These are phyloP conservation scores for Yarrowia keelungensis DNA, from an alignment of 805 yeast genomes.

Conservation along the genomic window DNA sequence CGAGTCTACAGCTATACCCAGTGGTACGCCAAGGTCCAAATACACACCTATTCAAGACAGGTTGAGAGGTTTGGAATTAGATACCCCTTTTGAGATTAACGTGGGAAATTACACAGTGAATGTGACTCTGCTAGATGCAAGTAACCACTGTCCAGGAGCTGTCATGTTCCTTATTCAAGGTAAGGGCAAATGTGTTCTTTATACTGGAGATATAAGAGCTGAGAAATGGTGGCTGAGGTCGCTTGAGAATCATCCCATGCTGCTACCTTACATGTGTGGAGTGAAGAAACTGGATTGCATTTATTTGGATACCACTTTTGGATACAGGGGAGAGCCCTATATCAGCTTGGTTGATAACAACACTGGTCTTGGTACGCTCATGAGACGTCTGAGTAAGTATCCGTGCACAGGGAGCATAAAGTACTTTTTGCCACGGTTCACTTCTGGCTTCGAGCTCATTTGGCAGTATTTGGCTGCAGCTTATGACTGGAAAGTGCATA, in stretches of 20 bases:
- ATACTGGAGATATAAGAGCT: slow-evolving; percentile 34
- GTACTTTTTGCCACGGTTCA: slow-evolving; percentile 20
- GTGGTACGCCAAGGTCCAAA: slow-evolving; percentile 2
- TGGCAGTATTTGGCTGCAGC: slow-evolving; percentile 34
- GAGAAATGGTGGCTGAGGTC: slow-evolving; percentile 35
- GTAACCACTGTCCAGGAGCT: slow-evolving; percentile 38
- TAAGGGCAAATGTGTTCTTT: slow-evolving; percentile 2
- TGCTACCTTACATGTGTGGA: slow-evolving; percentile 24
- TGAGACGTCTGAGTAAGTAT: neutral
- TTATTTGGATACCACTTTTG: slow-evolving; percentile 33
- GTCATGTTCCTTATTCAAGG: slow-evolving; percentile 34
- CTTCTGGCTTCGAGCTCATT: slow-evolving; percentile 27
- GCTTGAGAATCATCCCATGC: slow-evolving; percentile 19
- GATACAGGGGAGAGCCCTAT: slow-evolving; percentile 31
- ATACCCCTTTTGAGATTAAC: slow-evolving; percentile 15
- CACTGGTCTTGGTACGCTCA: slow-evolving; percentile 1
- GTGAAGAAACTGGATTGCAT: slow-evolving; percentile 28
- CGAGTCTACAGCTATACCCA: neutral
- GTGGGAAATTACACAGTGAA: slow-evolving; percentile 5
- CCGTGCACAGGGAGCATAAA: slow-evolving; percentile 10
- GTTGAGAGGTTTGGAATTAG: slow-evolving; percentile 13
- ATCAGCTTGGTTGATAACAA: slow-evolving; percentile 12
- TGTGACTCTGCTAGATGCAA: slow-evolving; percentile 22
- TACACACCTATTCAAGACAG: slow-evolving; percentile 5
- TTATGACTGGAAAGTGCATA: slow-evolving; percentile 33